A percentile compares a stretch with the other conserved stretches of the same genome.
phyloP scores from a whole-genome alignment of 148 eudicot species.

The Fagopyrum esculentum region DNA sequence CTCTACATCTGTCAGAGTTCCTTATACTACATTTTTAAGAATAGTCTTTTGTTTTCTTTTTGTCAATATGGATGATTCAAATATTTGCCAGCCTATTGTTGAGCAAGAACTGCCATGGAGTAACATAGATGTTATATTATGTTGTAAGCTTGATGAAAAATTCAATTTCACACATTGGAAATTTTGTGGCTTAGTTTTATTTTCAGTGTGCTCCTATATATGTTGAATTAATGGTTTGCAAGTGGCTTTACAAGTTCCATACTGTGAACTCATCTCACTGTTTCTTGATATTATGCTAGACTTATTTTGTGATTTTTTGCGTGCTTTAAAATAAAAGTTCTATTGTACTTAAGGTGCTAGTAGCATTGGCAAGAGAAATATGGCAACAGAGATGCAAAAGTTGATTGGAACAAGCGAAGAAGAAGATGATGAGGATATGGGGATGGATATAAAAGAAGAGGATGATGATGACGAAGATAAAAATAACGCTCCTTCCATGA shows the following conservation, averaged over 20 bases:
- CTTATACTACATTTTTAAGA: background rate
- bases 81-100: background rate
- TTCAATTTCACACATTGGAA: background rate
- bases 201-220: background rate
- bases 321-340: background rate
- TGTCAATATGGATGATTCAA: background rate
- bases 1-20: background rate
- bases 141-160: background rate
- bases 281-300: background rate
- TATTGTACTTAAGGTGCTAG: conserved; percentile 8
- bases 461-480: conserved; percentile 63
- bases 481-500: conserved; percentile 25
- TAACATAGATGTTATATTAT: background rate
- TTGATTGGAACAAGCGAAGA: conserved; percentile 74
- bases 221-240: background rate
- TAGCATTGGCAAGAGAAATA: conserved; percentile 21
- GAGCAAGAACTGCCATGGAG: background rate
- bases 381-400: conserved; percentile 68
- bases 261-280: background rate
- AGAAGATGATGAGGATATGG: conserved; percentile 81
- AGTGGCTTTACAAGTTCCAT: background rate
- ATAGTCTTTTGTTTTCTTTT: background rate
- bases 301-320: background rate
- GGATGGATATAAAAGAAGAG: conserved; percentile 77
- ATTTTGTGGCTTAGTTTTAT: background rate